Base-by-base conservation (phyloP, 495 filamentous ascomycete species). In the Parathielavia hyrcaniae region DNA sequence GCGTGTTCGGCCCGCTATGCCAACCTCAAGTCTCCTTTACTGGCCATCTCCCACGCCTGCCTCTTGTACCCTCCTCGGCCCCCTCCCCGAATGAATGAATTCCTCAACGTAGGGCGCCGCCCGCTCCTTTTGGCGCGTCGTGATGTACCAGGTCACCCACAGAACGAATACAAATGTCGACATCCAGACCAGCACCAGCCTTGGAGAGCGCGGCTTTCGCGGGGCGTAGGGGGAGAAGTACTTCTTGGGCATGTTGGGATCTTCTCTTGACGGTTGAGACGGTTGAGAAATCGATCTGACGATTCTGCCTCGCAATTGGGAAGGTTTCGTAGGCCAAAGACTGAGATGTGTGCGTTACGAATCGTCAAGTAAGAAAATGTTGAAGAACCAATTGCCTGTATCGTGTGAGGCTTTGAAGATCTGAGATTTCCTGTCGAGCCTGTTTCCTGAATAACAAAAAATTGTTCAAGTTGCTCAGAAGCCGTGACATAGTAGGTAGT, bases 221-320 rank as follows among this genome's bases (percentile, higher is more conserved):
- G 67, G 70, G 52, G 59, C 62, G 66, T 73, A 74, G 19, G 68
- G 66, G 23, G 68, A 72, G 60, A 62, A 61, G 47, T 61, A 51
- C 22, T 45, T 40, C 14, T 35, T 11, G 46, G 49, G 17, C 55
- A 58, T 58, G 47, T 40, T 56, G 19, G 1, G 26, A 30, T 30
- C 26, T 30, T 6, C 26, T 30, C 0, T 2, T 48, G 1, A 26
- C 35, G 41, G n/a, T 5, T 11, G 47, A 7, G 35, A 17, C 17
- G 22, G 32, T 19, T 23, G 10, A 26, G 47, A 14, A 38, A 7
- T 48, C n/a, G 38, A 46, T 36, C 26, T 3, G 26, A 16, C 14
- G 10, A 22, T 47, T 50, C 8, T n/a, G n/a, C n/a, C n/a, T n/a
- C n/a, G n/a, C n/a, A n/a, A n/a, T n/a, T n/a, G n/a, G n/a, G n/a